Percentiles rank a stretch among this genome's conserved stretches.
phyloP scores from a whole-genome alignment of 2,329 filamentous ascomycete species.

The Cordyceps cateniannulata region DNA sequence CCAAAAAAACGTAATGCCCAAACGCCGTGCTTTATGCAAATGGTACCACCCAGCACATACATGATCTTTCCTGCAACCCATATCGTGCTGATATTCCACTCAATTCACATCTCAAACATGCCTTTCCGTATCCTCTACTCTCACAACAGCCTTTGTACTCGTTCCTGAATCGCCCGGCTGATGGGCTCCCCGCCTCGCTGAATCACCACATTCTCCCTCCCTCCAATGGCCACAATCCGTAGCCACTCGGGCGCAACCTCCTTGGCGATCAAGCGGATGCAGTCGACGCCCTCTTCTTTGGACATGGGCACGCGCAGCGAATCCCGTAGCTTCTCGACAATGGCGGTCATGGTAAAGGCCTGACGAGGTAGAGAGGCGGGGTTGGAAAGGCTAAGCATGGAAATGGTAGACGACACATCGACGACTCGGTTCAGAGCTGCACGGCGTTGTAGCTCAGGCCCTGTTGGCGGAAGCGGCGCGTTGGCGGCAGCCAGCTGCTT shows the following conservation, averaged over 20 bases:
- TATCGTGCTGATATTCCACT: background rate
- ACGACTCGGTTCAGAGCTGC: constrained; percentile 60
- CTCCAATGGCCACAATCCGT: constrained; percentile 43
- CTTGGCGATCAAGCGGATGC: constrained; percentile 43
- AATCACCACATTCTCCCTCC: constrained; percentile 52
- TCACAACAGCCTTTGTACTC: constrained; percentile 28
- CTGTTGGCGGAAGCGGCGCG: constrained; percentile 51
- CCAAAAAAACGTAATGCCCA: background rate
- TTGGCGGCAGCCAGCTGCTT: constrained; percentile 56
- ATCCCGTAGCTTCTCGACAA: constrained; percentile 61
- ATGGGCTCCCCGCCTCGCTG: constrained; percentile 37
- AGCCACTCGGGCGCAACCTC: constrained; percentile 54
- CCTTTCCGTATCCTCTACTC: constrained; percentile 7
- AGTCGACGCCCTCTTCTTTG: constrained; percentile 43
- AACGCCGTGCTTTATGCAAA: constrained; percentile 10
- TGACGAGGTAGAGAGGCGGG: constrained; percentile 45
- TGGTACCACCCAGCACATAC: background rate
- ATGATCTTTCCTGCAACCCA: background rate
- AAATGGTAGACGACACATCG: constrained; percentile 62
- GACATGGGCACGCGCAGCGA: constrained; percentile 54
- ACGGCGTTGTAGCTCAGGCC: constrained; percentile 51
- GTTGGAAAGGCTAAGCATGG: constrained; percentile 55
- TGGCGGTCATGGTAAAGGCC: constrained; percentile 57
- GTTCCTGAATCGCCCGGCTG: constrained; percentile 30
- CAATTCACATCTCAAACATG: background rate